A percentile compares a stretch with the other conserved stretches of the same genome.
Evolutionary conservation across 805 yeast genomes (phyloP).

Genomic region (Spathaspora gorwiae): DNA sequence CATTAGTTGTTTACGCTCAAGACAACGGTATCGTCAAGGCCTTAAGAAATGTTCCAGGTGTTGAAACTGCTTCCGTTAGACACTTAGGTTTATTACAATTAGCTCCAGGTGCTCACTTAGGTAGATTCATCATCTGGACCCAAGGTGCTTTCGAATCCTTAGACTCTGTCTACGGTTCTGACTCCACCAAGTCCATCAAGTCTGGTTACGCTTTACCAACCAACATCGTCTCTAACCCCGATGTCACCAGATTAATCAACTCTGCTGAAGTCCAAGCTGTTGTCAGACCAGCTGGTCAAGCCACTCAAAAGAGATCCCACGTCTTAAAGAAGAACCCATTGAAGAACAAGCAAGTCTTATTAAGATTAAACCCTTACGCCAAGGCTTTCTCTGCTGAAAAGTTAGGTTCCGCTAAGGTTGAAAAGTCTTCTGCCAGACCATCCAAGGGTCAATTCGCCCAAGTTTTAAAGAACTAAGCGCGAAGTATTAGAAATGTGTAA

Average conservation of each 20-base stretch:
- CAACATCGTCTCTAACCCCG: conserved; percentile 93
- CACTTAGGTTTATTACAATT: conserved; percentile 94
- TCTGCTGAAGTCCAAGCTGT: conserved; percentile 98
- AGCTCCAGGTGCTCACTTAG: conserved; percentile 99
- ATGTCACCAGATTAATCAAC: conserved; percentile 95
- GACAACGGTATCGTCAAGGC: conserved; percentile 98
- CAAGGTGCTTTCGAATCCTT: conserved; percentile 95
- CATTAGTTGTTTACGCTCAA: conserved; percentile 95
- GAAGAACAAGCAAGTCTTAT: conserved; percentile 97
- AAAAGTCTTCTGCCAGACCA: conserved; percentile 56
- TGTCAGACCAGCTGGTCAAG: conserved; percentile 93
- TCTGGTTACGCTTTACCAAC: conserved; percentile 88
- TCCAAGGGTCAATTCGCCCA: conserved; percentile 67
- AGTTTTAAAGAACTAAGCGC: conserved; percentile 51
- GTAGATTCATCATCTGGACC: conserved; percentile 99
- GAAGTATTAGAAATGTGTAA: not conserved
- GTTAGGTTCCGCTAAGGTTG: conserved; percentile 79
- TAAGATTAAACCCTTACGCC: conserved; percentile 99
- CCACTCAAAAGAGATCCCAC: conserved; percentile 89
- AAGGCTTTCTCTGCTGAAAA: conserved; percentile 92
- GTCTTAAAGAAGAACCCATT: conserved; percentile 95
- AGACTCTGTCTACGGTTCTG: conserved; percentile 97
- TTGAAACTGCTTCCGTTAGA: conserved; percentile 90
- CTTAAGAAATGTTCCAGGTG: conserved; percentile 99
- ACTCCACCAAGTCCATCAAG: conserved; percentile 77